Conservation (phyloP, 2,329 filamentous ascomycete species). For the Penicillium hesseltinei region DNA sequence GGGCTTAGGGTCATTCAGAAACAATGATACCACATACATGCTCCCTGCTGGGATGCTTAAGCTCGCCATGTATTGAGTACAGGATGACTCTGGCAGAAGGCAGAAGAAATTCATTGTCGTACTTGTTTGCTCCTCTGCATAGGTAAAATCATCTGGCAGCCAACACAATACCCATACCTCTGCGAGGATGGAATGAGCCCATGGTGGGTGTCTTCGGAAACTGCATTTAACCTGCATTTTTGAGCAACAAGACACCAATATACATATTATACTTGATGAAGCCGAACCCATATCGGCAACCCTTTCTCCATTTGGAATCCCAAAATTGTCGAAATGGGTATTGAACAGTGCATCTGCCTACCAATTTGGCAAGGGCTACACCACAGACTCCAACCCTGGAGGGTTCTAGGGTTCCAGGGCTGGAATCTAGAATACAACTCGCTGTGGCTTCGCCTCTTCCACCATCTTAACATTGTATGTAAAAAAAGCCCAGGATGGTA, state of each 20-base stretch:
- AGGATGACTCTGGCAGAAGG: not conserved
- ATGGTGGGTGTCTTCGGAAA: not conserved
- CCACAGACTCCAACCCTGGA: too few relatives aligned
- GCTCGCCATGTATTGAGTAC: not conserved
- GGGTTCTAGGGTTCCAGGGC: too few relatives aligned
- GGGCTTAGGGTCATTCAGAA: conserved; percentile 5
- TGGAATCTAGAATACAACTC: not conserved
- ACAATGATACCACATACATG: conserved; percentile 3
- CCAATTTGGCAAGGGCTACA: not conserved
- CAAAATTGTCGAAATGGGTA: not conserved
- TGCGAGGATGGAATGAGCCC: not conserved
- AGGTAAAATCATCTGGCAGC: not conserved
- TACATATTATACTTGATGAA: not conserved
- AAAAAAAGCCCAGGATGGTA: not conserved
- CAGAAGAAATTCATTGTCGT: not conserved
- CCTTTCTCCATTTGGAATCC: not conserved
- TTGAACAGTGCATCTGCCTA: not conserved
- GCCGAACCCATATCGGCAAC: not conserved
- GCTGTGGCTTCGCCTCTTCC: not conserved
- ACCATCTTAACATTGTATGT: not conserved
- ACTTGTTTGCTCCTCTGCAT: not conserved
- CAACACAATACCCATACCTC: not conserved
- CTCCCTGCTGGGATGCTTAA: not conserved
- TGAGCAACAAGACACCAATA: not conserved
- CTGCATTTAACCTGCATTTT: not conserved